Percentiles rank a stretch among this genome's conserved stretches.
These are phyloP conservation scores for Penicillium sp. DNA, from an alignment of 2,329 filamentous ascomycete genomes.

Conservation along the genomic window DNA sequence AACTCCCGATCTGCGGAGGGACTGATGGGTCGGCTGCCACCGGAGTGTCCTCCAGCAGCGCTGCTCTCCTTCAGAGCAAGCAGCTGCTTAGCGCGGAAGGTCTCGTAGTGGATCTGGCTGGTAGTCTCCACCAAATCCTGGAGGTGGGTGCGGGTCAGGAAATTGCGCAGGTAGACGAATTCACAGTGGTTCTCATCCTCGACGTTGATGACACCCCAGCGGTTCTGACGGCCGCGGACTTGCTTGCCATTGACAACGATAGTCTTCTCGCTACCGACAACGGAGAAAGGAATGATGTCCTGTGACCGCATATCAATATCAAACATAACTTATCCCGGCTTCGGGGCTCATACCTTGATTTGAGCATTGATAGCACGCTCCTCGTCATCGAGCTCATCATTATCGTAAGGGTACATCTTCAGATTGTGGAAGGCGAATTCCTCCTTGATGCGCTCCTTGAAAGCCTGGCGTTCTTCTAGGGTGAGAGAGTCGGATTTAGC, in stretches of 20 bases:
- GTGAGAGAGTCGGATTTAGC: constrained; percentile 97
- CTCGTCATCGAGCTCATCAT: constrained; percentile 97
- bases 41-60: constrained; percentile 66
- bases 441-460: constrained; percentile 99
- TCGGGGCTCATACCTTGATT: constrained; percentile 70
- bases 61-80: constrained; percentile 97
- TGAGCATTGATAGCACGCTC: constrained; percentile 88
- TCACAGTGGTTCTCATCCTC: constrained; percentile 99
- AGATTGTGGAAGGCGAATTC: constrained; percentile 99
- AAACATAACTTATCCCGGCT: constrained; percentile 24
- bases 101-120: constrained; percentile 99
- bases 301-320: constrained; percentile 39
- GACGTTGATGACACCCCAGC: constrained; percentile 99
- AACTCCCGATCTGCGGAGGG: constrained; percentile 91
- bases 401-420: constrained; percentile 99
- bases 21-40: constrained; percentile 84
- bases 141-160: constrained; percentile 95
- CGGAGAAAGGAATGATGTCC: constrained; percentile 93
- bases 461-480: constrained; percentile 87
- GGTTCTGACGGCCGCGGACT: constrained; percentile 95
- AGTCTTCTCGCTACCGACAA: constrained; percentile 95
- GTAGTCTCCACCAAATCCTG: constrained; percentile 99
- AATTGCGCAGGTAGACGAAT: constrained; percentile 97
- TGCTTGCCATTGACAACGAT: constrained; percentile 97
- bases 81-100: constrained; percentile 98